These are phyloP conservation scores for Pleurotus pulmonarius DNA, from an alignment of 768 basidiomycete species.

Conservation along the genomic window DNA sequence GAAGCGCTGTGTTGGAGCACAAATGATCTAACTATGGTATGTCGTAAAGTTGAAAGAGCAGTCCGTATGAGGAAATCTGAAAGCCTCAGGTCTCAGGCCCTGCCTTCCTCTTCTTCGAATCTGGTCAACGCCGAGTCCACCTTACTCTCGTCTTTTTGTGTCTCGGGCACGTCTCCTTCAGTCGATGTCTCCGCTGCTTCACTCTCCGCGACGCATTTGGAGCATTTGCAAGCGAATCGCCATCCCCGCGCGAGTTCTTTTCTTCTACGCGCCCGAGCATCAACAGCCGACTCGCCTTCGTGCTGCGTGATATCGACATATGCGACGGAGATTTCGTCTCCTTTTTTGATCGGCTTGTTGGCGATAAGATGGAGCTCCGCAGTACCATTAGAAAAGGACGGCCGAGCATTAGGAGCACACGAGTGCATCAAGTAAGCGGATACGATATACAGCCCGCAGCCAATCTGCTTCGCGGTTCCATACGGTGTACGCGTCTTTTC, in stretches of 20 bases:
- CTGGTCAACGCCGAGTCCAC: slow-evolving; percentile 30
- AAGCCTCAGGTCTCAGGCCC: background rate
- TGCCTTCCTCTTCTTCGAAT: slow-evolving; percentile 18
- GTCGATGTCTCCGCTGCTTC: slow-evolving; percentile 27
- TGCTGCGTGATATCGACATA: slow-evolving; percentile 67
- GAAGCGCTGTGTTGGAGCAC: too few species aligned
- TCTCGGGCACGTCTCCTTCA: slow-evolving; percentile 20
- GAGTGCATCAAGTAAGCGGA: slow-evolving; percentile 79
- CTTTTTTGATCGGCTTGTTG: slow-evolving; percentile 60
- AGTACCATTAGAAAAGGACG: slow-evolving; percentile 63
- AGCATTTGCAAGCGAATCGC: slow-evolving; percentile 75
- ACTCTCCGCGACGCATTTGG: slow-evolving; percentile 56
- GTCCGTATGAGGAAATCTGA: background rate
- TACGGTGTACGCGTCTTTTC: slow-evolving; percentile 76
- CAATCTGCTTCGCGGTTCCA: slow-evolving; percentile 74
- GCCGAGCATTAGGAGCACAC: slow-evolving; percentile 63
- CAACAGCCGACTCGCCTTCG: slow-evolving; percentile 45
- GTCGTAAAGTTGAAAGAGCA: background rate
- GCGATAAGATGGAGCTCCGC: slow-evolving; percentile 71
- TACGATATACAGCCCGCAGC: slow-evolving; percentile 69
- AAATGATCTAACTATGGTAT: too few species aligned
- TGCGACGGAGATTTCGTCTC: slow-evolving; percentile 73
- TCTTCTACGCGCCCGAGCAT: slow-evolving; percentile 63
- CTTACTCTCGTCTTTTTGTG: slow-evolving; percentile 49
- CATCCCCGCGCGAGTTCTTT: slow-evolving; percentile 77